Conservation (phyloP, 495 filamentous ascomycete genomes). For the Penicillium paxilli region DNA sequence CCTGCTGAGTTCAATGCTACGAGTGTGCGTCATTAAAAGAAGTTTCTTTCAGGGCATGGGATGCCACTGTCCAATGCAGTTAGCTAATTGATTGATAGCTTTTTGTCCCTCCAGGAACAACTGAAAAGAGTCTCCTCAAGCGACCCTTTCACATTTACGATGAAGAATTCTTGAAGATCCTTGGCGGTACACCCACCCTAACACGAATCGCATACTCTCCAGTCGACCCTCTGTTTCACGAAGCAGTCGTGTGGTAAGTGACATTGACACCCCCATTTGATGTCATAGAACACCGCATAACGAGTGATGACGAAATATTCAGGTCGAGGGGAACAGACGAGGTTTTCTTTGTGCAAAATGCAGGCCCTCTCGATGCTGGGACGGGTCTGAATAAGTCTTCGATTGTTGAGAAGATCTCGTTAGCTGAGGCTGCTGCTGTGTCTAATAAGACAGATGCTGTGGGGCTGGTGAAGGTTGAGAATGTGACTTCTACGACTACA, state of each 20-base stretch:
- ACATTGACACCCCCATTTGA: background rate
- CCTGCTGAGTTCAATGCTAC: slow-evolving; percentile 17
- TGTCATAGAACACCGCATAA: background rate
- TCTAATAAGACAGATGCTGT: slow-evolving; percentile 38
- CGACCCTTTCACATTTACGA: slow-evolving; percentile 25
- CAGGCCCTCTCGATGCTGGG: slow-evolving; percentile 42
- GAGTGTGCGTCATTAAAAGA: slow-evolving; percentile 13
- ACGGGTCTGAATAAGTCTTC: slow-evolving; percentile 53
- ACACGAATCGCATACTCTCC: slow-evolving; percentile 20
- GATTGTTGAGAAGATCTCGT: slow-evolving; percentile 49
- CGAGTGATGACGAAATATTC: background rate
- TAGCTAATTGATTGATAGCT: slow-evolving; percentile 3
- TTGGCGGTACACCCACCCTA: slow-evolving; percentile 14
- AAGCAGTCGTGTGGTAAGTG: slow-evolving; percentile 51
- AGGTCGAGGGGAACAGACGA: slow-evolving; percentile 47
- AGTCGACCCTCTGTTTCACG: slow-evolving; percentile 48
- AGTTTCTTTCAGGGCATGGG: background rate
- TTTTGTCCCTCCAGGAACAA: slow-evolving; percentile 20
- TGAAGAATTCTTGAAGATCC: slow-evolving; percentile 20
- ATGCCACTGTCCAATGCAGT: background rate
- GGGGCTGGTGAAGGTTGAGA: slow-evolving; percentile 39
- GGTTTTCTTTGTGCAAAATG: slow-evolving; percentile 54
- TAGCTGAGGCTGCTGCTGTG: slow-evolving; percentile 38
- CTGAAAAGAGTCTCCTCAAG: slow-evolving; percentile 28
- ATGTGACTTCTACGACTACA: slow-evolving; percentile 31